Evolutionary conservation across 495 filamentous ascomycete species (phyloP).

Genomic region (Xylaria longipes): DNA sequence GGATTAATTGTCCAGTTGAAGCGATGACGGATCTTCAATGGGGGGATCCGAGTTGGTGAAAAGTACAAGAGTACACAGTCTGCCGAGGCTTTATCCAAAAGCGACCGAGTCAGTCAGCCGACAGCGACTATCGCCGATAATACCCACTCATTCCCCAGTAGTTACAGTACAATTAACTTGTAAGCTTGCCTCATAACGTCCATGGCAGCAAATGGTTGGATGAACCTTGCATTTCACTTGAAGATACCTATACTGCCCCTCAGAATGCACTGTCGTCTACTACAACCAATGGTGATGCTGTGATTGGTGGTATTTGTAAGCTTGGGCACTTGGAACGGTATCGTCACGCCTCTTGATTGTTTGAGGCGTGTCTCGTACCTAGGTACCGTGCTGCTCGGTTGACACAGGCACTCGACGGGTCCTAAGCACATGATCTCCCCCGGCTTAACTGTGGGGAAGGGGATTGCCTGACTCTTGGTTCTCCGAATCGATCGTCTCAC

Average conservation of each 20-base stretch:
- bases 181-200: neutral
- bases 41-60: neutral
- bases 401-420: neutral
- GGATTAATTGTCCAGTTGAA: neutral
- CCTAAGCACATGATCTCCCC: too few relatives aligned
- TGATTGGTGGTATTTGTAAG: neutral
- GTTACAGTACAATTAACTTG: too few relatives aligned
- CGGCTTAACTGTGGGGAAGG: constrained; percentile 8
- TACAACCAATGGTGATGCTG: constrained; percentile 1
- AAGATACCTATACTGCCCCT: too few relatives aligned
- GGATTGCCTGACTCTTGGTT: constrained; percentile 19
- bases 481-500: neutral
- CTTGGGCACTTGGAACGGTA: neutral
- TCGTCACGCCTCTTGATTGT: neutral
- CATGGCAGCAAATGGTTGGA: neutral
- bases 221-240: neutral
- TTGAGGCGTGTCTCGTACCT: neutral
- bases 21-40: neutral
- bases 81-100: constrained; percentile 26
- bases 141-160: neutral
- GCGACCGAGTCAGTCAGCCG: constrained; percentile 18
- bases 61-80: neutral
- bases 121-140: constrained; percentile 10
- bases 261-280: neutral
- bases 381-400: too few relatives aligned